Evolutionary conservation across 2,329 filamentous ascomycete genomes (phyloP).

Genomic region (Colletotrichum sp.): DNA sequence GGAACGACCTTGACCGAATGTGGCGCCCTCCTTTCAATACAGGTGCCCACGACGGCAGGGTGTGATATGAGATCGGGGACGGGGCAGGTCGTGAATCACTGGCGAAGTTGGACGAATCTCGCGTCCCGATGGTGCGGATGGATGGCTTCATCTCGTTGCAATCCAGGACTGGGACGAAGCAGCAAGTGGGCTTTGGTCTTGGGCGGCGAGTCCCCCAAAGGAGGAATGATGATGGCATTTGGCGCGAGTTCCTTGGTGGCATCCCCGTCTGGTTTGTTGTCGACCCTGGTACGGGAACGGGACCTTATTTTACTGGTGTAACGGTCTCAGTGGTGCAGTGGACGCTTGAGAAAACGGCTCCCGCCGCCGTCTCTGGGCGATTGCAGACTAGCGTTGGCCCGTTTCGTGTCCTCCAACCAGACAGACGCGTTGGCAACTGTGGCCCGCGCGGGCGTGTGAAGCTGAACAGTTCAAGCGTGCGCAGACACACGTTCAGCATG

Average conservation of each 20-base stretch:
- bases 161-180: not conserved
- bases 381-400: not conserved
- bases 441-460: not conserved
- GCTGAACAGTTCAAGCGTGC: not conserved
- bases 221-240: slow-evolving; percentile 9
- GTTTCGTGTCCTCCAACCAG: not conserved
- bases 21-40: not conserved
- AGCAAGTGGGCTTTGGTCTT: not conserved
- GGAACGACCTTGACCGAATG: not conserved
- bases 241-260: not conserved
- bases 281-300: slow-evolving; percentile 1
- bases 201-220: not conserved
- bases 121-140: not conserved
- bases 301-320: slow-evolving; percentile 10
- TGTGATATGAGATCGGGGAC: not conserved
- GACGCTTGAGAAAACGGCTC: not conserved
- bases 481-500: not conserved
- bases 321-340: not conserved
- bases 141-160: not conserved
- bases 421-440: not conserved
- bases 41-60: not conserved
- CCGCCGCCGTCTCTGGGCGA: not conserved
- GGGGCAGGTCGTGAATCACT: not conserved
- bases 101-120: not conserved
- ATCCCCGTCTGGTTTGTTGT: slow-evolving; percentile 2